These are phyloP conservation scores for Pneumocystis murina DNA, from an alignment of 1,139 yeast species.

Conservation along the genomic window DNA sequence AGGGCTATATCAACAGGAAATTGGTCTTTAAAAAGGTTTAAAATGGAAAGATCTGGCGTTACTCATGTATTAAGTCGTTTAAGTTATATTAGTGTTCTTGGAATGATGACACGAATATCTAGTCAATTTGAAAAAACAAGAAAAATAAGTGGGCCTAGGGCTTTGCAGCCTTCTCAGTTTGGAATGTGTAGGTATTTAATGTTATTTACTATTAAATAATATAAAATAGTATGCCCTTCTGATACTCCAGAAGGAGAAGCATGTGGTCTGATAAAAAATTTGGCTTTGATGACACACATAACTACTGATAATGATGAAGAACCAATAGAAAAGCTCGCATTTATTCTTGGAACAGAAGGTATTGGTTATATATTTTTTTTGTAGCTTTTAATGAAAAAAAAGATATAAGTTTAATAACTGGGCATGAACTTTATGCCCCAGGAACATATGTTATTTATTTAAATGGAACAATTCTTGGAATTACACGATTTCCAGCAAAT, in stretches of 20 bases:
- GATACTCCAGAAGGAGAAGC: conserved; percentile 99
- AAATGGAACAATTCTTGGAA: conserved; percentile 88
- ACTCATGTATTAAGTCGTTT: conserved; percentile 87
- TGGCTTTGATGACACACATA: conserved; percentile 96
- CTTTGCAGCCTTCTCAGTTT: conserved; percentile 89
- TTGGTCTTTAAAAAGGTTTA: conserved; percentile 96
- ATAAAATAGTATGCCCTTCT: conserved; percentile 57
- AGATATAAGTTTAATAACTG: conserved; percentile 59
- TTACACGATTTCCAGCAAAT: conserved; percentile 68
- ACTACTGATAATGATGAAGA: conserved; percentile 96
- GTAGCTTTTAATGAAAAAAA: background rate
- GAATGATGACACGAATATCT: conserved; percentile 99
- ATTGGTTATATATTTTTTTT: conserved; percentile 17
- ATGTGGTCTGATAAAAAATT: conserved; percentile 91
- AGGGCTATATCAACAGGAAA: conserved; percentile 97
- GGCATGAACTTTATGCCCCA: conserved; percentile 60
- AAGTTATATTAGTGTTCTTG: conserved; percentile 85
- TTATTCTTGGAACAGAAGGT: conserved; percentile 67
- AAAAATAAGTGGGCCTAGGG: conserved; percentile 98
- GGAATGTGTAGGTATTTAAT: conserved; percentile 44
- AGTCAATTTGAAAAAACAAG: conserved; percentile 96
- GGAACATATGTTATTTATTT: conserved; percentile 74
- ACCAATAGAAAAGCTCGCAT: conserved; percentile 67
- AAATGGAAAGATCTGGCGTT: conserved; percentile 99
- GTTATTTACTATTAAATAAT: conserved; percentile 3